Base-by-base conservation (phyloP, 177 flowering plant genomes). In the Tripterygium wilfordii region DNA sequence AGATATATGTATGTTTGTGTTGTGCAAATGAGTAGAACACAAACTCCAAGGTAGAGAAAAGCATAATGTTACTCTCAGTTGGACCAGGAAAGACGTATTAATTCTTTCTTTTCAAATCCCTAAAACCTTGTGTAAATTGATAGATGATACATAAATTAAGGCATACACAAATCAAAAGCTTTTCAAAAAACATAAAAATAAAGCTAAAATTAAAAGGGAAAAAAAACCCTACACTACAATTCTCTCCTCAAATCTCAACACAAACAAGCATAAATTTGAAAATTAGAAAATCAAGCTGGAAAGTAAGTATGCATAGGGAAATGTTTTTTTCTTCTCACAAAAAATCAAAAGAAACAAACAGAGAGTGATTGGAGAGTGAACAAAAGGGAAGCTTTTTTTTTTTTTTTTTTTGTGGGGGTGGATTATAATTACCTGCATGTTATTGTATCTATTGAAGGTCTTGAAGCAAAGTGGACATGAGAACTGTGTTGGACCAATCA, bases 381-480 rank as follows among this genome's bases (percentile, higher is more conserved):
- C 32, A 10, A 53, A 45, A 33, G 51, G n/a, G 18, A 46, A 45
- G 33, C 38, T 37, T 31, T 58, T 25, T n/a, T 37, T 29, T 35
- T 25, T 10, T 10, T 46, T 45, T 16, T 36, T n/a, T 43, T 52
- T 16, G 18, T n/a, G n/a, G n/a, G n/a, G n/a, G n/a, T n/a, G n/a
- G n/a, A n/a, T n/a, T n/a, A 52, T n/a, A 49, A 33, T 19, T 56
- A 82, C 95, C 87, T 85, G 89, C 95, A 85, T 85, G 76, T 85
- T 82, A 65, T 83, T 85, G 78, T 85, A 85, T 76, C 95, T 78
- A 60, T 83, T 83, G 79, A 83, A 85, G 63, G 90, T 85, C 64
- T 83, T 85, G 77, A 60, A 80, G 75, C 95, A 85, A 69, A 85
- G 85, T 48, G 87, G 90, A 59, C 95, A 85, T 10, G 95, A 75